Evolutionary conservation across 73 alveolate species (phyloP), one percentile per base, ranked within the genome.

Genomic region (Uronychia binucleata): DNA sequence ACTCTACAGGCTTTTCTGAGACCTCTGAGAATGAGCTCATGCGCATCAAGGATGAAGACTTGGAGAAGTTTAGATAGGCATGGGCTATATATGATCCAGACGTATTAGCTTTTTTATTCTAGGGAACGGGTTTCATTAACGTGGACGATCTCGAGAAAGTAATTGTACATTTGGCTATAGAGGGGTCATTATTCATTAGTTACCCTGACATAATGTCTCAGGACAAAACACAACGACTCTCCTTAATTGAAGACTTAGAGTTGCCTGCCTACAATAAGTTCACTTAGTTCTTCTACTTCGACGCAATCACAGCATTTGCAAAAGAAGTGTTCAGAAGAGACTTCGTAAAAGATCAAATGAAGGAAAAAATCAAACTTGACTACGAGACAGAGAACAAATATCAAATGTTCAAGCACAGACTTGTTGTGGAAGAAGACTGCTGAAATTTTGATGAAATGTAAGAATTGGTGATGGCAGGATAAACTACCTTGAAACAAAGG

Each of bases 71-170:
- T 46, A 86, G 87, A 78, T 77, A 86, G 26, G 30, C 46, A 0
- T 86, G 92, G 92, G 57, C 87, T 25, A 30, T 8, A 0, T 78
- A n/a, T 59, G 92, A 86, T 33, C 79, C 81, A 0, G 28, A 81
- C 19, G 87, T 80, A 80, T 35, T n/a, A n/a, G n/a, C 11, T 1
- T 14, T 25, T 26, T 27, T 80, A 57, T 34, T 35, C 29, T 1
- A 85, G 83, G 92, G 92, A 57, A 86, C 87, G 28, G 92, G 92
- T 33, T 86, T 75, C 74, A 78, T 86, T 0, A 57, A 33, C 26
- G 78, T 78, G 67, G 67, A 46, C 5, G 67, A 46, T 46, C 67
- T 46, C 5, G 67, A 46, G 19, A 46, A 46, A 19, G 19, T 46
- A 11, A 57, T 31, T 26, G 34, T 77, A 1, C 27, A 77, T 8